Conservation (phyloP, 208 protist genomes). For the Crithidia brevicula region DNA sequence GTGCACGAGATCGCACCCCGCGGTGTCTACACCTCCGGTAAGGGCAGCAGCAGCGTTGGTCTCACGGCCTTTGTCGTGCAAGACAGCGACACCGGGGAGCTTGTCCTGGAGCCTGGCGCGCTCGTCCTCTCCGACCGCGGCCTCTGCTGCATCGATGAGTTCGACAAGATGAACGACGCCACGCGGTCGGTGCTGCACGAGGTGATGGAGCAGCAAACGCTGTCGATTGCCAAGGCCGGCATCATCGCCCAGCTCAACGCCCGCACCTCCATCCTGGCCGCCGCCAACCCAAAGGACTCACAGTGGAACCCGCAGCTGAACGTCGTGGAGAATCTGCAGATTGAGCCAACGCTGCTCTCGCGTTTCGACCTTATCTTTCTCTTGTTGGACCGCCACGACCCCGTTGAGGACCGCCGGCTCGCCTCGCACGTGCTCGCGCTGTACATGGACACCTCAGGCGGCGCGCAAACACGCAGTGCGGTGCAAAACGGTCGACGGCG, state of each 20-base stretch:
- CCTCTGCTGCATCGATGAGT: conserved; percentile 99
- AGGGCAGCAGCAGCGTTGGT: conserved; percentile 98
- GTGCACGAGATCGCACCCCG: conserved; percentile 98
- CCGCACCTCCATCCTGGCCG: conserved; percentile 98
- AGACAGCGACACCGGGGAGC: conserved; percentile 97
- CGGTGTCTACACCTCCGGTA: conserved; percentile 99
- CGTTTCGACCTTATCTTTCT: conserved; percentile 99
- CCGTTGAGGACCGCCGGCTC: conserved; percentile 91
- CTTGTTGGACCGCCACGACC: conserved; percentile 96
- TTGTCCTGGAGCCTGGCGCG: conserved; percentile 99
- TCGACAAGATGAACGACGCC: conserved; percentile 99
- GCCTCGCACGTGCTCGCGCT: conserved; percentile 97
- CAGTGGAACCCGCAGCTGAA: conserved; percentile 97
- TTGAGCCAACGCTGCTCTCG: conserved; percentile 99
- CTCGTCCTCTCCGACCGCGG: conserved; percentile 98
- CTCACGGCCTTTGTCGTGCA: conserved; percentile 98
- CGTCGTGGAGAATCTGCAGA: conserved; percentile 98
- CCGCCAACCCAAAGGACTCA: conserved; percentile 99
- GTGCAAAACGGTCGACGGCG: not conserved
- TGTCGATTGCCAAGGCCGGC: conserved; percentile 99
- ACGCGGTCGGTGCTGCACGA: conserved; percentile 99
- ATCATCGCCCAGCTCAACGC: conserved; percentile 99
- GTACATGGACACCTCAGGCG: conserved; percentile 86
- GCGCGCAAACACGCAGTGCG: conserved; percentile 16
- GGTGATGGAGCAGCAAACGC: conserved; percentile 99